Base-by-base conservation (phyloP, 495 filamentous ascomycete genomes). In the Neurospora tetrasperma region DNA sequence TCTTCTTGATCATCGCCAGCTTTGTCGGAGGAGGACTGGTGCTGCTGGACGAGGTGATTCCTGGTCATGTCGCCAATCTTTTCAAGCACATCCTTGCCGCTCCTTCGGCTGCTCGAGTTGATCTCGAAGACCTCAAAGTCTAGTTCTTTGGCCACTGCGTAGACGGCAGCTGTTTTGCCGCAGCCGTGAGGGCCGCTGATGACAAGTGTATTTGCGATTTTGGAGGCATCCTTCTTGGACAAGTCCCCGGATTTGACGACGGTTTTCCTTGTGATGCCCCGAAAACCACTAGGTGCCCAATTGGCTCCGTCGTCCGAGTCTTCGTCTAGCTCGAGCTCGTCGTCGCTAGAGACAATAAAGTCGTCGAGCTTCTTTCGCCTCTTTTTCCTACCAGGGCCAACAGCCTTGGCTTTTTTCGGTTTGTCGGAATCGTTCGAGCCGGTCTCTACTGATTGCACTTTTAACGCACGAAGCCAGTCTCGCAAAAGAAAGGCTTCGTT, bases 71-170 rank as follows among this genome's bases (percentile, higher is more conserved):
- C 94, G 5, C 96, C 96, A 20, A 99, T 93, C 71, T 88, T 94
- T 71, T 98, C 96, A 10, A 96, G 77, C 69, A 99, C 88, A 78
- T 99, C 96, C 78, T 92, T 94, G 12, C 93, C 96, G 79, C 89
- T 96, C 69, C 96, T 85, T 72, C 94, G 89, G 75, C 86, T 92
- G 48, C 93, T 88, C 7, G 95, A 79, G 75, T 96, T 97, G 77
- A 99, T 92, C 81, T 99, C 96, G 76, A 98, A 98, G 6, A 99
- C 89, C 73, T 97, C 93, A 79, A 95, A 98, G 27, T 90, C 95
- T 31, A 97, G 87, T 83, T 99, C 96, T 76, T 94, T 96, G 3
- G 96, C 96, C n/a, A 94, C 92, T 5, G 96, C 96, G 81, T 97
- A 94, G 0, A 97, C 90, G 1, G 93, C 89, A 18, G 96, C 94